Base-by-base conservation (phyloP, 2,329 filamentous ascomycete genomes). In the Polytolypa hystricis region DNA sequence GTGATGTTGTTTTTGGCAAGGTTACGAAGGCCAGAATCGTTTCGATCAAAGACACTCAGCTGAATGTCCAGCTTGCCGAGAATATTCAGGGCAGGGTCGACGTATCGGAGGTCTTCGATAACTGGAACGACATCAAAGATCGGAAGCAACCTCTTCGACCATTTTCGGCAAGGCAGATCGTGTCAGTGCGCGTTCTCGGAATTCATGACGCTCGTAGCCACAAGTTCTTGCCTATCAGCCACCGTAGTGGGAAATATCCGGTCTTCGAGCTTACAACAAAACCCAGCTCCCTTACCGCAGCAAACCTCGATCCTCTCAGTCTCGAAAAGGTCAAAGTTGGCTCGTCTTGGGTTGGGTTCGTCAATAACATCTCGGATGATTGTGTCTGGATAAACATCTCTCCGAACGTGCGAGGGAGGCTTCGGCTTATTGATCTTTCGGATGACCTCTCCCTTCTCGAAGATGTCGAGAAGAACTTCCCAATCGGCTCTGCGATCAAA, bases 21-120 rank as follows among this genome's bases (percentile, higher is more conserved):
- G 56, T 81, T 31, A 77, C 79, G 5, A 85, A 83, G 53, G 89
- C 83, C 26, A 80, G 73, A 48, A 74, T 98, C 30, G 73, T 74
- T n/a, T 84, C 84, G 0, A 67, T 95, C 53, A 94, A 93, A 60
- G 79, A 80, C 33, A 95, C 89, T 0, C 91, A 98, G 56, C 67
- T 96, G 38, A 96, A 96, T 47, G 85, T 98, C 4, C 76, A 83
- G 47, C 70, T 96, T 34, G 81, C 84, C 29, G 84, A 93, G 52
- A 85, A 86, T 45, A 70, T 93, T 6, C 84, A 93, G 55, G 91
- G 89, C n/a, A 84, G 91, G 12, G 79, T 98, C 41, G 89, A 95
- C 53, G 75, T 91, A 4, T 93, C 91, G 1, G 85, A 96, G 56
- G 64, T 87, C 9, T 98, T 93, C 55, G 83, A 95, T 56, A 70